phyloP scores from a whole-genome alignment of 2,329 filamentous ascomycete species.

The Cordyceps javanica region DNA sequence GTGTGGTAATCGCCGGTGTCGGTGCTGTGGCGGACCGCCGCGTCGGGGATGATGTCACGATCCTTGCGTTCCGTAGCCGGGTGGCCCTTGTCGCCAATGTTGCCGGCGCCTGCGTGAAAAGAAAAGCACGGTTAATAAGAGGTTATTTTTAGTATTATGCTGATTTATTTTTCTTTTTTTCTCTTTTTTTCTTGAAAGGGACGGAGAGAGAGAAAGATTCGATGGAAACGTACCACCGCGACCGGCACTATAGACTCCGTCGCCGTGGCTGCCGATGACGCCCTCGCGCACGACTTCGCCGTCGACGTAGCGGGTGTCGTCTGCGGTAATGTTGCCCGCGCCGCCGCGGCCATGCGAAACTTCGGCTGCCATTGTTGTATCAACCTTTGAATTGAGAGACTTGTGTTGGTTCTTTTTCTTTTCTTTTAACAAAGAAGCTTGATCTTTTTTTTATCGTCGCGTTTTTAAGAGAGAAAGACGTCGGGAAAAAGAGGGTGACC shows the following conservation, averaged over 20 bases:
- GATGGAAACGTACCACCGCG: slow-evolving; percentile 47
- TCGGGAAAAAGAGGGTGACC: not conserved
- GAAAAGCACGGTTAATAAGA: not conserved
- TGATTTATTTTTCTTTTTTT: not conserved
- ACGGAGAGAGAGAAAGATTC: not conserved
- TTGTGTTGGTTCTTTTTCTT: not conserved
- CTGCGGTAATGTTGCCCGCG: slow-evolving; percentile 54
- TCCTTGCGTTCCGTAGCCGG: slow-evolving; percentile 38
- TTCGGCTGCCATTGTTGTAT: slow-evolving; percentile 33
- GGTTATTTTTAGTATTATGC: no score
- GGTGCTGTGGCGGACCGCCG: slow-evolving; percentile 41
- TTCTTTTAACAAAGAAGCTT: not conserved
- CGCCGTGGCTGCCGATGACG: slow-evolving; percentile 47
- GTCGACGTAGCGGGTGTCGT: slow-evolving; percentile 54
- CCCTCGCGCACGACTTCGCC: slow-evolving; percentile 55
- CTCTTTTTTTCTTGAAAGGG: not conserved
- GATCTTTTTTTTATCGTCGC: not conserved
- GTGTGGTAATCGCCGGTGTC: slow-evolving; percentile 49
- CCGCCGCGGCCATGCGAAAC: slow-evolving; percentile 57
- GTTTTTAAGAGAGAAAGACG: not conserved
- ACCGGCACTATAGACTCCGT: slow-evolving; percentile 53
- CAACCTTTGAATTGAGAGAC: no score
- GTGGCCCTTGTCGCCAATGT: slow-evolving; percentile 47
- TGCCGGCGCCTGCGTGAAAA: slow-evolving; percentile 47
- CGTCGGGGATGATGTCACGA: slow-evolving; percentile 46